These are phyloP conservation scores for Komagataella mondaviorum DNA, from an alignment of 805 yeast species.

Conservation along the genomic window DNA sequence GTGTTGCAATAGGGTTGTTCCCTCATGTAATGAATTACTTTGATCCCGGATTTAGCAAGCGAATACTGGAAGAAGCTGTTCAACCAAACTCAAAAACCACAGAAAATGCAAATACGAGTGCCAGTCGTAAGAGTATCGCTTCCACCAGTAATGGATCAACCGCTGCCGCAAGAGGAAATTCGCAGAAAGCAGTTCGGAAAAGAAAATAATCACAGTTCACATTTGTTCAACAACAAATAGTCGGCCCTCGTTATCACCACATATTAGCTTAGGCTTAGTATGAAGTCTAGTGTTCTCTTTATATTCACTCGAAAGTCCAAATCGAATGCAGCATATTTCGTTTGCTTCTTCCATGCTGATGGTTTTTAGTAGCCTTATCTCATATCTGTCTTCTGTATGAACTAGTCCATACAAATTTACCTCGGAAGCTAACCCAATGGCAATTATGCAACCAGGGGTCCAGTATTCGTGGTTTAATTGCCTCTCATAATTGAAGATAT, in stretches of 20 bases:
- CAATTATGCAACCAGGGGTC: not conserved
- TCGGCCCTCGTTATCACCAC: slow-evolving; percentile 42
- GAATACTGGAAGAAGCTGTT: slow-evolving; percentile 10
- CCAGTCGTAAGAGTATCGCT: not conserved
- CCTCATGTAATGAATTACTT: slow-evolving; percentile 12
- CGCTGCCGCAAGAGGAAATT: not conserved
- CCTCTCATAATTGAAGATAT: not conserved
- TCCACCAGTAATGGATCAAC: not conserved
- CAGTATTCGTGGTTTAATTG: not conserved
- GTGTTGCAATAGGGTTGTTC: slow-evolving; percentile 7
- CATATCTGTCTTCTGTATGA: not conserved
- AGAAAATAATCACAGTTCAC: not conserved
- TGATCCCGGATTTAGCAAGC: slow-evolving; percentile 14
- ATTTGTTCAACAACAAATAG: slow-evolving; percentile 19
- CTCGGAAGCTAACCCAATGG: not conserved
- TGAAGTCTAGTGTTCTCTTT: not conserved
- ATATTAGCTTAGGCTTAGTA: slow-evolving; percentile 22
- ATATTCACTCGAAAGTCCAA: not conserved
- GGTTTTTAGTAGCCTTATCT: not conserved
- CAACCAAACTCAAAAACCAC: not conserved
- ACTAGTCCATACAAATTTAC: not conserved
- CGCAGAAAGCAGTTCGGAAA: not conserved
- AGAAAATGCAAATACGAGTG: not conserved
- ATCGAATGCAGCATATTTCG: not conserved
- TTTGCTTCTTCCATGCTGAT: not conserved